These are phyloP conservation scores for Trichophyton schoenleinii DNA, from an alignment of 2,329 filamentous ascomycete species.

Conservation along the genomic window DNA sequence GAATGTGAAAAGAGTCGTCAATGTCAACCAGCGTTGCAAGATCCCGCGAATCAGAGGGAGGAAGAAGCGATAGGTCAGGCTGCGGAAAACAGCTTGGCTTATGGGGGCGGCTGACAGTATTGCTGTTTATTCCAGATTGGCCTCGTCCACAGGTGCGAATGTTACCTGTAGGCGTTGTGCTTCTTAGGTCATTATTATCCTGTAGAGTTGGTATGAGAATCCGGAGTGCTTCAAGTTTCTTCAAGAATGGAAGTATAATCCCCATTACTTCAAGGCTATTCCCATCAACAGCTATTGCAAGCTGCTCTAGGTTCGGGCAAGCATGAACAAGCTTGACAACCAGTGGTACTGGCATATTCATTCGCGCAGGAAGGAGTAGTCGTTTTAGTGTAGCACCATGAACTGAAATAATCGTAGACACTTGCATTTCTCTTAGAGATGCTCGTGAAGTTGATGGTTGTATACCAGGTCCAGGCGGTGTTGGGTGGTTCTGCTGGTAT, in stretches of 20 bases:
- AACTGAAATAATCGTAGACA: conserved; percentile 39
- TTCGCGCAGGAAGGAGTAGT: conserved; percentile 45
- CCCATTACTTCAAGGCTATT: conserved; percentile 28
- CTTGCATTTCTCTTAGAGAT: conserved; percentile 24
- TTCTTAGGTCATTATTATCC: background rate
- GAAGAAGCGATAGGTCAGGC: background rate
- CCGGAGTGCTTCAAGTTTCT: conserved; percentile 29
- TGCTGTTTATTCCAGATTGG: background rate
- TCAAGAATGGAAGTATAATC: conserved; percentile 30
- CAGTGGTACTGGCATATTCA: conserved; percentile 39
- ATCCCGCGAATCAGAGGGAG: conserved; percentile 12
- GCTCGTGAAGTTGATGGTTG: conserved; percentile 18
- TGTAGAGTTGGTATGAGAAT: conserved; percentile 26
- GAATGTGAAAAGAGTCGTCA: conserved; percentile 24
- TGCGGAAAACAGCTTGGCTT: background rate
- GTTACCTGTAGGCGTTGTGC: background rate
- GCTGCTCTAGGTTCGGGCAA: conserved; percentile 47
- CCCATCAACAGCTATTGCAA: conserved; percentile 40
- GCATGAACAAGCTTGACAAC: conserved; percentile 41
- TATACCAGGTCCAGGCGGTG: background rate
- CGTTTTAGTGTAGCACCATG: conserved; percentile 43
- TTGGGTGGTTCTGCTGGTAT: background rate
- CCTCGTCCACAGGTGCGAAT: background rate
- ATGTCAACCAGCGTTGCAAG: conserved; percentile 27
- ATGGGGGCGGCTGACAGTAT: background rate